These are phyloP conservation scores for Penicillium expansum DNA, from an alignment of 2,329 filamentous ascomycete species.

Conservation along the genomic window DNA sequence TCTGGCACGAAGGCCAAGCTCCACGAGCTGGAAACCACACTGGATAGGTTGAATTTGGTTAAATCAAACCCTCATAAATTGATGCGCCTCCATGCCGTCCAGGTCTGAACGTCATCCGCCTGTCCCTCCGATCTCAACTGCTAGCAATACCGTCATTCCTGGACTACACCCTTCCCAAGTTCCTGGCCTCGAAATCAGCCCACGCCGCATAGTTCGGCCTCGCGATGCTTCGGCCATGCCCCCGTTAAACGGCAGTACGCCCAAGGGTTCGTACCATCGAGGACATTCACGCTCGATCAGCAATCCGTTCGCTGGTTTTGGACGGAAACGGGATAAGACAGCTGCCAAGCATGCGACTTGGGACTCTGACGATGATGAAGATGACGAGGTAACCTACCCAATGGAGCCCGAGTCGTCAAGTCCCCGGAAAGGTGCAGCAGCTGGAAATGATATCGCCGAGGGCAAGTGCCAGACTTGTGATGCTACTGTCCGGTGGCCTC, in stretches of 20 bases:
- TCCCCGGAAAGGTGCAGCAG: conserved; percentile 38
- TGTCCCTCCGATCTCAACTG: conserved; percentile 27
- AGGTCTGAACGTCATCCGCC: conserved; percentile 33
- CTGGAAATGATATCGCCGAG: conserved; percentile 60
- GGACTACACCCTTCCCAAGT: conserved; percentile 17
- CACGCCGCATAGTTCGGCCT: conserved; percentile 20
- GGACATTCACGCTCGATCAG: conserved; percentile 68
- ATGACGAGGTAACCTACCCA: conserved; percentile 29
- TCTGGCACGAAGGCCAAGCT: conserved; percentile 14
- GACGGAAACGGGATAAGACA: conserved; percentile 54
- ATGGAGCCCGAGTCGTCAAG: conserved; percentile 36
- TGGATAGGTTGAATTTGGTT: background rate
- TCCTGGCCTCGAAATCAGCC: conserved; percentile 19
- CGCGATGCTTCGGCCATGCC: conserved; percentile 28
- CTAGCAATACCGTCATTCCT: conserved; percentile 17
- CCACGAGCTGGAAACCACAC: conserved; percentile 5
- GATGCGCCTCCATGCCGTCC: conserved; percentile 41
- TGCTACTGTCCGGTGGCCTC: conserved; percentile 75
- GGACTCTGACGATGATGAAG: conserved; percentile 49
- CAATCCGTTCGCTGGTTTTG: conserved; percentile 65
- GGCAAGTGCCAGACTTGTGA: conserved; percentile 85
- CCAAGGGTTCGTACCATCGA: conserved; percentile 23
- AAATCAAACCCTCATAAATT: background rate
- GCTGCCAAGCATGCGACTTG: conserved; percentile 42
- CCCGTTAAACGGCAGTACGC: conserved; percentile 19